Evolutionary conservation across 148 eudicot genomes (phyloP).

Genomic region (Cornus suecica): DNA sequence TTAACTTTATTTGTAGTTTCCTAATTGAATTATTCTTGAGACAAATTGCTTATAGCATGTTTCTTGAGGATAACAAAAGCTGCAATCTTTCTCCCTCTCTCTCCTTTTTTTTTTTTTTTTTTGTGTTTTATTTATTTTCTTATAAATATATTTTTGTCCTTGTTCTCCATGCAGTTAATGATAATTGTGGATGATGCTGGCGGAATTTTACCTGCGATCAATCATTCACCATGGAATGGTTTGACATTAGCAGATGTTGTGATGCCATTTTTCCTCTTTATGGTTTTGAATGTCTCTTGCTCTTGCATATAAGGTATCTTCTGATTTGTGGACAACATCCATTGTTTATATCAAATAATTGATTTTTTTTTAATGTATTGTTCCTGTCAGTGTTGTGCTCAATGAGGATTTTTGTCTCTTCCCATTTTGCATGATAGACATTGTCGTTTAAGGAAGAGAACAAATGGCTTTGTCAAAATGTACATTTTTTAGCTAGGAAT

Average conservation of each 20-base stretch:
- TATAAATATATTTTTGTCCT: no score
- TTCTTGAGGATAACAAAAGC: no score
- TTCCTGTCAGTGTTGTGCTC: not conserved
- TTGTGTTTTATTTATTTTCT: no score
- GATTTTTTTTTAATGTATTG: not conserved
- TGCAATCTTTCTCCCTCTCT: no score
- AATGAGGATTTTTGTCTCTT: not conserved
- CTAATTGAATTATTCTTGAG: no score
- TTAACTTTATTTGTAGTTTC: no score
- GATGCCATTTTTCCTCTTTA: conserved; percentile 44
- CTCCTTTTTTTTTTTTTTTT: no score
- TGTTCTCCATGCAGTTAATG: conserved; percentile 24
- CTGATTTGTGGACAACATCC: not conserved
- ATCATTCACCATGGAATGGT: conserved; percentile 40
- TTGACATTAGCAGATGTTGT: conserved; percentile 34
- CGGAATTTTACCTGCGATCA: conserved; percentile 19
- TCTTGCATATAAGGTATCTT: conserved; percentile 31
- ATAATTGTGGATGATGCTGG: conserved; percentile 33
- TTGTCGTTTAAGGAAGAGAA: not conserved
- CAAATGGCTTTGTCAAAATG: not conserved
- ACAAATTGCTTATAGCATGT: no score
- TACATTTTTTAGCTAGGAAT: not conserved
- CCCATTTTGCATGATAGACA: not conserved
- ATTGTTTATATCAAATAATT: not conserved
- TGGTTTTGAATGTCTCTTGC: conserved; percentile 32